phyloP scores from a whole-genome alignment of 257 asterid genomes.

The Solanum clarkiae region DNA sequence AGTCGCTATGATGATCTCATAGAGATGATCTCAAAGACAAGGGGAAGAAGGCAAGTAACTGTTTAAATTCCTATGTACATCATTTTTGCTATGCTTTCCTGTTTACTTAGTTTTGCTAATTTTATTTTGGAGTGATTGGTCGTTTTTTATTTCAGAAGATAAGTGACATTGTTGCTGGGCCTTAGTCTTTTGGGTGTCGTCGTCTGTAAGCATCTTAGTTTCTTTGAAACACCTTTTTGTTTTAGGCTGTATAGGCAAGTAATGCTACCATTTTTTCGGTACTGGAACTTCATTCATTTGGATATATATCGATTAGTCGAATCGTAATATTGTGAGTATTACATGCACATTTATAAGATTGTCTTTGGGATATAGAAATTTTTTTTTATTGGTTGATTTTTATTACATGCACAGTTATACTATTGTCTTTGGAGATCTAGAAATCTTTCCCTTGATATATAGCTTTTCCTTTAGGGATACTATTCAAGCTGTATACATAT shows the following conservation, averaged over 20 bases:
- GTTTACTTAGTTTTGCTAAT: neutral
- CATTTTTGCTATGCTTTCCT: neutral
- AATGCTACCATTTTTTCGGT: conserved; percentile 3
- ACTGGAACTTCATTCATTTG: conserved; percentile 1
- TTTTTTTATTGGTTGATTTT: neutral
- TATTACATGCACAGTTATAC: too few species aligned
- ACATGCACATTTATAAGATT: neutral
- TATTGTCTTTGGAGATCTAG: too few species aligned
- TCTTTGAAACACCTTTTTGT: neutral
- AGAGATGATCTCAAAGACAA: conserved; percentile 35
- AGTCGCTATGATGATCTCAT: conserved; percentile 49
- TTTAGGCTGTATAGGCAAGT: conserved; percentile 20
- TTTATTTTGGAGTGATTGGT: neutral
- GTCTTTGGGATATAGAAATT: neutral
- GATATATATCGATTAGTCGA: neutral
- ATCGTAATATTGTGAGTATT: neutral
- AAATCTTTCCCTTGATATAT: too few species aligned
- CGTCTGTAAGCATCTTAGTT: neutral
- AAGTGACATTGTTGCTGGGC: neutral
- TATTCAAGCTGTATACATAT: neutral
- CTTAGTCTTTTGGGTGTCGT: conserved; percentile 1
- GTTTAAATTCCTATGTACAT: conserved; percentile 10
- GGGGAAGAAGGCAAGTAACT: conserved; percentile 32
- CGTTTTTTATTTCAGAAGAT: neutral
- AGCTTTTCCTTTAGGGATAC: neutral